Base-by-base conservation (phyloP, 164 flowering plant species). In the Hamamelis virginiana region DNA sequence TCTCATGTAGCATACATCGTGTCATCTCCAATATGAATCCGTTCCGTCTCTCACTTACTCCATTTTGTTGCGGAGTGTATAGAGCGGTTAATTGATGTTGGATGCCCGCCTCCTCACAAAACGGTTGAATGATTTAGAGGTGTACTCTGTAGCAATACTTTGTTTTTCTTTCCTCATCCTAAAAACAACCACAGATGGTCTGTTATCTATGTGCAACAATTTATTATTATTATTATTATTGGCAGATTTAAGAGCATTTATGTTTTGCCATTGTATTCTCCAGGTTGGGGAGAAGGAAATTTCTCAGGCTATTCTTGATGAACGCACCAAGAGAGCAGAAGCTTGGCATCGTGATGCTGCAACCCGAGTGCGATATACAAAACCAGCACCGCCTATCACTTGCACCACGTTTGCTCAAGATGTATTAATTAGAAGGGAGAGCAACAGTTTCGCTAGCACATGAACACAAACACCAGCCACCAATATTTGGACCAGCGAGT, bases 341-440 rank as follows among this genome's bases (percentile, higher is more conserved):
- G 80, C 60, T 44, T 93, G 95, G 94, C 99, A 96, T 77, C 91
- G 87, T 43, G 77, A 81, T 82, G 88, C 96, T 73, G 97, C 93
- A 15, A 63, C 66, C 38, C 81, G 82, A 60, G 86, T 88, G 60
- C 84, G 55, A 51, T 89, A 78, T 68, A 76, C 91, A 60, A 87
- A 81, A 77, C 97, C 98, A 45, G 90, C 92, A 27, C 82, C 77
- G 55, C 99, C 99, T 5, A 93, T 96, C 62, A 93, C 97, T 9
- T 96, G 99, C 81, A 97, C 99, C 27, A 88, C 98, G 50, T 96
- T 96, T 86, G 98, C 99, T 63, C 99, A 90, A 79, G 99, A 96
- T 81, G 97, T 93, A 38, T 14, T n/a, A n/a, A n/a, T n/a, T 96
- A 48, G 98, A 96, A 85, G 99, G 99, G 62, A 90, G 98, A 79